Conservation (phyloP, 208 protist species). For the Porcisia hertigi region DNA sequence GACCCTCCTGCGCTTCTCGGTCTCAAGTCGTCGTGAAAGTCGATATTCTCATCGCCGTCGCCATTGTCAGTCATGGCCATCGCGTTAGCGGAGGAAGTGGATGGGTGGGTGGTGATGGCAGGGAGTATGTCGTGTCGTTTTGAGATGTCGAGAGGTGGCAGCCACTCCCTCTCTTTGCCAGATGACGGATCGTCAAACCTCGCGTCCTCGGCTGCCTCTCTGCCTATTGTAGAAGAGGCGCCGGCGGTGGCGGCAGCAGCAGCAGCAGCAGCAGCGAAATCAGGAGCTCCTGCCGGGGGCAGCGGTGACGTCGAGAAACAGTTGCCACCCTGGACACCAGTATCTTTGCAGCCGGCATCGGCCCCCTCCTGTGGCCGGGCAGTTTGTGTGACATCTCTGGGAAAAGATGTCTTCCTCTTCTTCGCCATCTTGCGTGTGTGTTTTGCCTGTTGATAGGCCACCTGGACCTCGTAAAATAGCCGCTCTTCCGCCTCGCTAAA, state of each 20-base stretch:
- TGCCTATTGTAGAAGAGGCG: neutral
- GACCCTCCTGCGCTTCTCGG: neutral
- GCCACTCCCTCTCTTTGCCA: conserved; percentile 3
- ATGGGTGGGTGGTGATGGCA: conserved; percentile 9
- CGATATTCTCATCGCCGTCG: neutral
- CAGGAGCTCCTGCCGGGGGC: neutral
- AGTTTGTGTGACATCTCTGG: neutral
- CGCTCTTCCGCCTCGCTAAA: conserved; percentile 69
- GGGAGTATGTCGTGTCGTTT: conserved; percentile 12
- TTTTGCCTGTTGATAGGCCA: conserved; percentile 25
- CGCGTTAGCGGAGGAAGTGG: conserved; percentile 4
- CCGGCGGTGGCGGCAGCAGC: neutral
- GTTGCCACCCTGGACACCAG: neutral
- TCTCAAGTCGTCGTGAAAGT: neutral
- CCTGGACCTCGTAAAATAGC: conserved; percentile 64
- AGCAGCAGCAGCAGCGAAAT: neutral
- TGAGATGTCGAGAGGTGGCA: neutral
- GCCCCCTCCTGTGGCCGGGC: neutral
- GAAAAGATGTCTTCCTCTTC: neutral
- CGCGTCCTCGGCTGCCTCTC: neutral
- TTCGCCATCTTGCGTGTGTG: neutral
- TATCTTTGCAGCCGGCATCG: neutral
- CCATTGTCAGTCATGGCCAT: neutral
- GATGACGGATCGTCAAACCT: neutral
- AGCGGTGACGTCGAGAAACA: neutral